Evolutionary conservation across 1,284 basidiomycete species (phyloP).

Genomic region (Lentinus polychrous): DNA sequence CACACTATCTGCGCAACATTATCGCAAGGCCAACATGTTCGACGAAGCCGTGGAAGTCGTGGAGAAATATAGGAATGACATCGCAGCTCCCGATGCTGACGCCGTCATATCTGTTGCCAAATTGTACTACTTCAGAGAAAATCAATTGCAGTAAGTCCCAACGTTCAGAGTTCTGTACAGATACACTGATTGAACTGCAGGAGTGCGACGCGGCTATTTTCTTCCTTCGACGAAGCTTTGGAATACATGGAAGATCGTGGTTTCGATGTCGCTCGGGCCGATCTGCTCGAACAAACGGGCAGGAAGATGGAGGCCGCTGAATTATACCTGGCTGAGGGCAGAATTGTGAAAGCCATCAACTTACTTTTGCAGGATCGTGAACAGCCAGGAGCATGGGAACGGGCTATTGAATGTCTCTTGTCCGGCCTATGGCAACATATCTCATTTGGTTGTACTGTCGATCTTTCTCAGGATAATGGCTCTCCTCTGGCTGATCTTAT

Average conservation of each 20-base stretch:
- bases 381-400: slow-evolving; percentile 10
- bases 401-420: slow-evolving; percentile 19
- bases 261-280: slow-evolving; percentile 44
- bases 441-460: slow-evolving; percentile 19
- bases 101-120: slow-evolving; percentile 41
- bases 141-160: slow-evolving; percentile 36
- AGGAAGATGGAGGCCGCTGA: slow-evolving; percentile 47
- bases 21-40: slow-evolving; percentile 42
- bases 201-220: slow-evolving; percentile 43
- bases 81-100: slow-evolving; percentile 30
- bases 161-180: neutral
- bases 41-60: slow-evolving; percentile 48
- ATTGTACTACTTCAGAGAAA: slow-evolving; percentile 43
- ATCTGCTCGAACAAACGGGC: slow-evolving; percentile 40
- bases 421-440: slow-evolving; percentile 22
- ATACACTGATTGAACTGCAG: slow-evolving; percentile 22
- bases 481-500: slow-evolving; percentile 12
- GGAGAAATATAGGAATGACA: slow-evolving; percentile 22
- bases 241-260: slow-evolving; percentile 53
- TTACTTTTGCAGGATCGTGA: slow-evolving; percentile 33
- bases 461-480: slow-evolving; percentile 8
- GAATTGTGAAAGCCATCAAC: slow-evolving; percentile 39
- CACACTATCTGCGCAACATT: slow-evolving; percentile 38
- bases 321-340: slow-evolving; percentile 45
- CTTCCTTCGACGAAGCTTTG: slow-evolving; percentile 42